Evolutionary conservation across 306 rosid genomes (phyloP).

Genomic region (Carpinus fangiana): DNA sequence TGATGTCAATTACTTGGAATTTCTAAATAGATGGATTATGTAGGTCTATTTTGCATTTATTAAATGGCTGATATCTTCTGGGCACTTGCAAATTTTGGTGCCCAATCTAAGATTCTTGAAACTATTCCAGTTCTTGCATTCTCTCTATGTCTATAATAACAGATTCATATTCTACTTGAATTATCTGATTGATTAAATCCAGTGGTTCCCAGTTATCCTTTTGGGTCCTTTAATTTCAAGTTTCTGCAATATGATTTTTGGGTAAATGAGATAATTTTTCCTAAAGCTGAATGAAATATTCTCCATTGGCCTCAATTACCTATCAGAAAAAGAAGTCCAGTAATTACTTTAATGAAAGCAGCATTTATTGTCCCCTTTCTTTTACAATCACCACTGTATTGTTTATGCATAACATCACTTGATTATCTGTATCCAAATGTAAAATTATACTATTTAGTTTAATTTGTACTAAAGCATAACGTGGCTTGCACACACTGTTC

Average conservation of each 20-base stretch:
- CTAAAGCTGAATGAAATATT: not conserved
- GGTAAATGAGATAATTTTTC: not conserved
- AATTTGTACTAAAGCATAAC: constrained; percentile 4
- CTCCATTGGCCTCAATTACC: not conserved
- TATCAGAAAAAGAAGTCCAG: not conserved
- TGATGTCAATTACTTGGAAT: not conserved
- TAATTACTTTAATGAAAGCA: not conserved
- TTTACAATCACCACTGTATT: not conserved
- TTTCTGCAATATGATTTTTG: not conserved
- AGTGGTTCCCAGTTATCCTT: not conserved
- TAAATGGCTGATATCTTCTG: not conserved
- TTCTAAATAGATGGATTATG: not conserved
- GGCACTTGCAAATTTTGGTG: not conserved
- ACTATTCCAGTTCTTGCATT: not conserved
- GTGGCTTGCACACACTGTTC: constrained; percentile 12
- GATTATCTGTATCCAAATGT: not conserved
- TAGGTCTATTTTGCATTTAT: not conserved
- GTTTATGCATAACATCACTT: not conserved
- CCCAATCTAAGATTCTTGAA: not conserved
- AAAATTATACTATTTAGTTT: constrained; percentile 7
- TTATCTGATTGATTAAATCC: not conserved
- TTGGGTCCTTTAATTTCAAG: not conserved
- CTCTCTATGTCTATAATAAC: not conserved
- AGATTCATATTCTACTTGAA: not conserved
- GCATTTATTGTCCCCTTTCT: not conserved